Conservation (phyloP, 306 rosid species). For the Citrullus amarus region DNA sequence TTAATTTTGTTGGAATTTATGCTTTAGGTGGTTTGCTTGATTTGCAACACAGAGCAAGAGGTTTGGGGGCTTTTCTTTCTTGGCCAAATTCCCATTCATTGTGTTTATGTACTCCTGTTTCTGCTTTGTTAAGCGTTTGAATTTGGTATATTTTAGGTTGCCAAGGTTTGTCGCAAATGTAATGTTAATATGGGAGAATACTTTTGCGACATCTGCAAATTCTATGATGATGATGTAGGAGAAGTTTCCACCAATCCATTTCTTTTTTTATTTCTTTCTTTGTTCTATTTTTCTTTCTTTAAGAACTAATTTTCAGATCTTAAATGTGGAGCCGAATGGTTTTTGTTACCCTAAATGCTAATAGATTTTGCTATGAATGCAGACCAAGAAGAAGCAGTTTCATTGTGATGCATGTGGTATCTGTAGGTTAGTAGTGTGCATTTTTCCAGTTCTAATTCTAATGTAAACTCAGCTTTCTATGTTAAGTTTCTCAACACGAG, state of each 20-base stretch:
- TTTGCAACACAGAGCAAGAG: constrained; percentile 55
- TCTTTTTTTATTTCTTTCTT: background rate
- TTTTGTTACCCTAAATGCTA: background rate
- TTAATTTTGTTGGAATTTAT: constrained; percentile 10
- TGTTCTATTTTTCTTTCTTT: background rate
- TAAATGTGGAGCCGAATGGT: background rate
- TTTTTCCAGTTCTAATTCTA: background rate
- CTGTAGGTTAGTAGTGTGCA: constrained; percentile 46
- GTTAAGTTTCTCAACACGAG: background rate
- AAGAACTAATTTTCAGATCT: background rate
- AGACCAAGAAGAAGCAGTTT: constrained; percentile 47
- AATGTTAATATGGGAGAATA: constrained; percentile 67
- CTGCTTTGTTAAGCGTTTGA: background rate
- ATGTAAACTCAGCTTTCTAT: background rate
- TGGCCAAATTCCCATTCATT: background rate
- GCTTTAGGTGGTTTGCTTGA: constrained; percentile 46
- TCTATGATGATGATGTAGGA: constrained; percentile 31
- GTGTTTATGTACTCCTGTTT: background rate
- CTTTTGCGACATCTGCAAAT: constrained; percentile 55
- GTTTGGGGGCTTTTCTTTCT: constrained; percentile 9
- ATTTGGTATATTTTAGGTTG: constrained; percentile 27
- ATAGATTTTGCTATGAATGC: constrained; percentile 10
- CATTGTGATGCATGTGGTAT: constrained; percentile 73
- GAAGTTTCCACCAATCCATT: background rate
- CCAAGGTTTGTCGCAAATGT: constrained; percentile 45